Evolutionary conservation across 352 stramenopile species (phyloP).

Genomic region (Globisporangium mamillatum): DNA sequence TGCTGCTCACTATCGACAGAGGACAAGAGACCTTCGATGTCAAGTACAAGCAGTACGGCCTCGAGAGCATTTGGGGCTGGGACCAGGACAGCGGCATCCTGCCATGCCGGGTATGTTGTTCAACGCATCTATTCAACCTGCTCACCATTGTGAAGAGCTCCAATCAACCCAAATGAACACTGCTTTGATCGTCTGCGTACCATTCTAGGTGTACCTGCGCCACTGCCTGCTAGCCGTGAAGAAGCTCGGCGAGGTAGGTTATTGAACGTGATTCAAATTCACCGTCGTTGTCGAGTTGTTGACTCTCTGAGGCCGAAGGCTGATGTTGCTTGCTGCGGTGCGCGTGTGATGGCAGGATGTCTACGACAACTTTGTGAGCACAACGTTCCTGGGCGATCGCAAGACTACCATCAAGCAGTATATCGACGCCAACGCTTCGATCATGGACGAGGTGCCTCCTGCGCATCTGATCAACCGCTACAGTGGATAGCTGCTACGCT

Average conservation of each 20-base stretch:
- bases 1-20: constrained; percentile 26
- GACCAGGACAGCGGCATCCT: constrained; percentile 72
- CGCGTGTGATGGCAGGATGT: constrained; percentile 30
- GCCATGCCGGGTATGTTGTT: constrained; percentile 65
- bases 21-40: constrained; percentile 75
- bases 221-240: constrained; percentile 90
- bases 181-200: not conserved
- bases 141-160: not conserved
- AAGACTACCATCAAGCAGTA: constrained; percentile 86
- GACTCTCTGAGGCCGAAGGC: not conserved
- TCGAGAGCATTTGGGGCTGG: constrained; percentile 93
- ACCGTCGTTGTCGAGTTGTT: too few relatives aligned
- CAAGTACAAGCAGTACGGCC: constrained; percentile 82
- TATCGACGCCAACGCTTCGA: constrained; percentile 66
- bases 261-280: not conserved
- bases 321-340: not conserved
- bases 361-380: constrained; percentile 82
- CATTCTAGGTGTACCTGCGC: constrained; percentile 82
- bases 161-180: not conserved
- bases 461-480: constrained; percentile 75
- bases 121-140: not conserved
- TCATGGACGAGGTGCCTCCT: constrained; percentile 84
- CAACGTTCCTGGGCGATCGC: constrained; percentile 90
- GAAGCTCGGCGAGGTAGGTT: constrained; percentile 58
- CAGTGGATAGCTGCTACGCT: constrained; percentile 37